Conservation (phyloP, 2,329 filamentous ascomycete species). For the Ophiostoma quercus region DNA sequence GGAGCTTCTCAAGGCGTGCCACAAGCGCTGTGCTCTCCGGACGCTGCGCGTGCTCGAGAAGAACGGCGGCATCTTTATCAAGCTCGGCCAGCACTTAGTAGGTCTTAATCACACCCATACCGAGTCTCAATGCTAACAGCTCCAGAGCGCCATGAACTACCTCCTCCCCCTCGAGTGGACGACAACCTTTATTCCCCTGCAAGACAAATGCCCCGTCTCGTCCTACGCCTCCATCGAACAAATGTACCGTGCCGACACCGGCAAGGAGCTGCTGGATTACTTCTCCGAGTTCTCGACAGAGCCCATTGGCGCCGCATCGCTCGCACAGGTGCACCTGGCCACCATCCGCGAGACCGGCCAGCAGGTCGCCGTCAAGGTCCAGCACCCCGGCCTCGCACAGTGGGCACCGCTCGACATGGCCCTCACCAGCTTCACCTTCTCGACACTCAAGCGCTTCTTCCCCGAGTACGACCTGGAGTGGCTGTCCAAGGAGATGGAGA, state of each 20-base stretch:
- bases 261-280: conserved; percentile 68
- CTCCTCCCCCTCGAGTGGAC: conserved; percentile 89
- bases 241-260: conserved; percentile 83
- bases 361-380: conserved; percentile 91
- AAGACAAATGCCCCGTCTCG: conserved; percentile 92
- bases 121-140: conserved; percentile 25
- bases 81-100: conserved; percentile 88
- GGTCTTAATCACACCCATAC: not conserved
- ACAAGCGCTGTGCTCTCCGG: conserved; percentile 85
- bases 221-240: conserved; percentile 78
- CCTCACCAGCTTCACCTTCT: conserved; percentile 83
- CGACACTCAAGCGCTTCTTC: conserved; percentile 84
- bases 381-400: conserved; percentile 82
- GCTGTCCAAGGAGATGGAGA: conserved; percentile 89
- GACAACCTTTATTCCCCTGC: conserved; percentile 87
- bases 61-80: conserved; percentile 98
- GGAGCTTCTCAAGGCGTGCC: conserved; percentile 72
- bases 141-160: conserved; percentile 86
- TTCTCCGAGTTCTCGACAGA: conserved; percentile 77
- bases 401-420: conserved; percentile 86
- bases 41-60: conserved; percentile 84
- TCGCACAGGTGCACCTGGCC: conserved; percentile 91
- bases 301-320: conserved; percentile 86
- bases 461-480: conserved; percentile 97
- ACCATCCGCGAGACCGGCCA: conserved; percentile 75